phyloP scores from a whole-genome alignment of 1,284 basidiomycete species.

The Sporisorium graminicola region DNA sequence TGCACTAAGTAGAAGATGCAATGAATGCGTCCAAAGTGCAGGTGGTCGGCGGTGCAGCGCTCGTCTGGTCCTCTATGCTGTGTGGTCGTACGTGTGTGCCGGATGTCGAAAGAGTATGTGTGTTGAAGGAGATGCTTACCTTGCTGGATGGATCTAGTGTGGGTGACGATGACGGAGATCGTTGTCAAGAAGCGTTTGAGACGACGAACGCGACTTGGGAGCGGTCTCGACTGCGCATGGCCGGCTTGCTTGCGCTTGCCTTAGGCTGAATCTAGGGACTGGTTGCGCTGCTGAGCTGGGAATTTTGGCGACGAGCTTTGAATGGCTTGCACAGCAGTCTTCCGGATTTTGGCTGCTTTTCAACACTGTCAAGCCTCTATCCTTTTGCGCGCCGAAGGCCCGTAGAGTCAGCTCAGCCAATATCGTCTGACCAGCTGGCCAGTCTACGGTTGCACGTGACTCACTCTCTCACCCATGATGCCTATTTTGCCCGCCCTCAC shows the following conservation, averaged over 20 bases:
- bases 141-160: slow-evolving; percentile 52
- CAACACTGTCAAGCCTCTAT: background rate
- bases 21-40: slow-evolving; percentile 6
- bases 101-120: background rate
- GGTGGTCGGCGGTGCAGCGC: background rate
- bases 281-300: slow-evolving; percentile 14
- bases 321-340: slow-evolving; percentile 21
- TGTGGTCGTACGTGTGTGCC: slow-evolving; percentile 6
- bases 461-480: background rate
- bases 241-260: background rate
- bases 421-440: background rate
- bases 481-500: background rate
- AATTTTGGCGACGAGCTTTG: slow-evolving; percentile 6
- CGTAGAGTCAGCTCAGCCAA: background rate
- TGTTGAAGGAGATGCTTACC: slow-evolving; percentile 41
- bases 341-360: background rate
- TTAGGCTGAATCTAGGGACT: too few relatives aligned
- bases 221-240: background rate
- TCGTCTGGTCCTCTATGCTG: slow-evolving; percentile 6
- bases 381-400: background rate
- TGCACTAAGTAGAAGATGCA: background rate
- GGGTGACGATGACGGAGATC: slow-evolving; percentile 52
- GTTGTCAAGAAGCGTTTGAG: slow-evolving; percentile 36
- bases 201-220: slow-evolving; percentile 19
- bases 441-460: background rate